phyloP scores from a whole-genome alignment of 2,329 filamentous ascomycete species.

The Phaeophleospora eucalypticola region DNA sequence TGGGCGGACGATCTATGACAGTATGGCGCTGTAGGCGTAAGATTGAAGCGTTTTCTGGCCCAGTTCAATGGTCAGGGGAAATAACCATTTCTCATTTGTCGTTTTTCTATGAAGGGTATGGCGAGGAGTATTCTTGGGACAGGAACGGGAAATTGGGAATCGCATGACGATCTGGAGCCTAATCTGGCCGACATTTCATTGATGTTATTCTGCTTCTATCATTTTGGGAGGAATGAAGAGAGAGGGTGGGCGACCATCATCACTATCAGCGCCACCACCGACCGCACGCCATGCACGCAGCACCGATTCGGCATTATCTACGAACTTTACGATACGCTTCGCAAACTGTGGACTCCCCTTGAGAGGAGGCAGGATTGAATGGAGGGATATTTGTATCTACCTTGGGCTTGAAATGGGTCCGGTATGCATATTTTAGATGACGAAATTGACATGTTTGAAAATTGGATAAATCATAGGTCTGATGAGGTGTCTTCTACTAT shows the following conservation, averaged over 20 bases:
- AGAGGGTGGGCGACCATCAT: not conserved
- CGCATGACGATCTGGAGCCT: slow-evolving; percentile 12
- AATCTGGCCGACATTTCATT: slow-evolving; percentile 8
- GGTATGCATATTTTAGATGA: slow-evolving; percentile 12
- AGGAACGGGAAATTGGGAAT: not conserved
- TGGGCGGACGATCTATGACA: slow-evolving; percentile 12
- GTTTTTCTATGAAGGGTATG: slow-evolving; percentile 2
- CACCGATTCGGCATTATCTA: slow-evolving; percentile 17
- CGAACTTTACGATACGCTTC: slow-evolving; percentile 19
- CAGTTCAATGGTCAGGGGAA: too few species aligned
- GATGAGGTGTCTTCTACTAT: not conserved
- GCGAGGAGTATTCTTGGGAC: slow-evolving; percentile 5
- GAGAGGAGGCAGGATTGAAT: slow-evolving; percentile 1
- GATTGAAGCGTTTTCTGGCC: slow-evolving; percentile 15
- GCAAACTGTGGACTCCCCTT: not conserved
- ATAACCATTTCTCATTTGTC: not conserved
- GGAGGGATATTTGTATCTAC: not conserved
- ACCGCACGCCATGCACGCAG: not conserved
- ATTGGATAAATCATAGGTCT: not conserved
- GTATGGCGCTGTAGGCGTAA: slow-evolving; percentile 21
- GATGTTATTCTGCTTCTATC: slow-evolving; percentile 1
- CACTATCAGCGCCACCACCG: not conserved
- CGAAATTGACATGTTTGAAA: slow-evolving; percentile 6
- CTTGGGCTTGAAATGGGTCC: not conserved
- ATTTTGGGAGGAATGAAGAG: not conserved